Base-by-base conservation (phyloP, 2,329 filamentous ascomycete genomes). In the Hymenoscyphus repandus region DNA sequence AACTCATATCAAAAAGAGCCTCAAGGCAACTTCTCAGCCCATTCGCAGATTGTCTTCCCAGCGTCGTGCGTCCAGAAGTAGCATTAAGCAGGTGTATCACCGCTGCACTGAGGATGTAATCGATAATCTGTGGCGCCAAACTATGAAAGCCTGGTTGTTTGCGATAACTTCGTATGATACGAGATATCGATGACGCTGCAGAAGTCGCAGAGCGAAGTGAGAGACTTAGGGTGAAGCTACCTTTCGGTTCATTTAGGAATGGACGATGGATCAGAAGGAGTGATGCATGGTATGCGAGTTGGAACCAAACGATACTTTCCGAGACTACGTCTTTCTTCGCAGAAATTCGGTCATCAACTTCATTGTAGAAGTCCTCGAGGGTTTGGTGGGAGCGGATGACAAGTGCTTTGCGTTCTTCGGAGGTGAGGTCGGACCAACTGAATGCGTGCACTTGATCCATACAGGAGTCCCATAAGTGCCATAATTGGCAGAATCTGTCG, bases 391-490 rank as follows among this genome's bases (percentile, higher is more conserved):
- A 34, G 33, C 30, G 47, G 30, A 49, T 27, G 18, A 18, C 31
- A 20, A 42, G 39, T 13, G 38, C 31, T 22, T 31, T 42, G 6
- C 47, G 27, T 31, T 49, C 38, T 20, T 43, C 39, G n/a, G 27
- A 12, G 1, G 39, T 43, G 4, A 43, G 31, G 13, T 43, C 32
- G 18, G 39, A n/a, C 39, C 38, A 43, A 12, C 47, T n/a, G 36
- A 49, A 49, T 27, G 39, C 39, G 17, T 43, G 38, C 52, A 50
- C 43, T 51, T 57, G 49, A 41, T 58, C 50, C 53, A 58, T 53
- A 18, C 50, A 48, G 15, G 55, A 56, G 33, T 55, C 55, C 55
- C 55, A 58, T 11, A 58, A 34, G 46, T 58, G 53, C 55, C 55
- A 58, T 20, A 56, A 27, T 38, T 53, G 42, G 17, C 48, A 45